Percentiles rank a stretch among this genome's conserved stretches.
Evolutionary conservation across 1,284 basidiomycete species (phyloP).

Genomic region (Gymnopus androsaceus): DNA sequence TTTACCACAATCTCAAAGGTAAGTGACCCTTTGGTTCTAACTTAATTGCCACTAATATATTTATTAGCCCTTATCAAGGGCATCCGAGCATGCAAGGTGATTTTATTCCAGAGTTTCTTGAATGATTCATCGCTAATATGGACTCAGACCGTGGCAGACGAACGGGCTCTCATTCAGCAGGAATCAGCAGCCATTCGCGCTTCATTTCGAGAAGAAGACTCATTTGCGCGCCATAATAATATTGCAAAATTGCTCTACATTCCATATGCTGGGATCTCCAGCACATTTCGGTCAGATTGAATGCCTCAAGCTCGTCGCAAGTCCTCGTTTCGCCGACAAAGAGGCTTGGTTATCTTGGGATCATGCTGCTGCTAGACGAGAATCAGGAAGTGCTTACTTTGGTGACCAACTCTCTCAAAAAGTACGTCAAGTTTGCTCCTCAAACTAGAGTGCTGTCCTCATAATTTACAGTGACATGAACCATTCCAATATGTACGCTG

Average conservation of each 20-base stretch:
- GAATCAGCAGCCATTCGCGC: constrained; percentile 98
- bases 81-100: constrained; percentile 87
- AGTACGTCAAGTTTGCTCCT: constrained; percentile 57
- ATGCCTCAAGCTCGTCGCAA: constrained; percentile 98
- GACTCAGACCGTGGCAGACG: constrained; percentile 92
- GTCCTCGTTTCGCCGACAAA: constrained; percentile 97
- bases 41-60: constrained; percentile 18
- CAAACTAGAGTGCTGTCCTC: constrained; percentile 12
- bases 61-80: constrained; percentile 88
- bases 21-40: constrained; percentile 23
- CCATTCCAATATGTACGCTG: constrained; percentile 98
- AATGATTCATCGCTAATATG: constrained; percentile 25
- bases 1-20: constrained; percentile 93
- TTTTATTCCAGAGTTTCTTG: constrained; percentile 10
- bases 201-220: constrained; percentile 97
- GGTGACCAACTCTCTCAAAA: constrained; percentile 98
- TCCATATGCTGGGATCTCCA: constrained; percentile 98
- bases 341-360: constrained; percentile 94
- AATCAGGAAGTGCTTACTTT: constrained; percentile 97
- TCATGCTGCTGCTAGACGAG: constrained; percentile 97
- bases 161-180: constrained; percentile 95
- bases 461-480: constrained; percentile 86
- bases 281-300: constrained; percentile 99
- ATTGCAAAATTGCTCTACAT: constrained; percentile 99
- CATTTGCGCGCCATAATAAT: constrained; percentile 92